Percentiles rank a stretch among this genome's conserved stretches.
Conservation (phyloP, 352 stramenopile species). For the Hyphochytrium catenoides region DNA sequence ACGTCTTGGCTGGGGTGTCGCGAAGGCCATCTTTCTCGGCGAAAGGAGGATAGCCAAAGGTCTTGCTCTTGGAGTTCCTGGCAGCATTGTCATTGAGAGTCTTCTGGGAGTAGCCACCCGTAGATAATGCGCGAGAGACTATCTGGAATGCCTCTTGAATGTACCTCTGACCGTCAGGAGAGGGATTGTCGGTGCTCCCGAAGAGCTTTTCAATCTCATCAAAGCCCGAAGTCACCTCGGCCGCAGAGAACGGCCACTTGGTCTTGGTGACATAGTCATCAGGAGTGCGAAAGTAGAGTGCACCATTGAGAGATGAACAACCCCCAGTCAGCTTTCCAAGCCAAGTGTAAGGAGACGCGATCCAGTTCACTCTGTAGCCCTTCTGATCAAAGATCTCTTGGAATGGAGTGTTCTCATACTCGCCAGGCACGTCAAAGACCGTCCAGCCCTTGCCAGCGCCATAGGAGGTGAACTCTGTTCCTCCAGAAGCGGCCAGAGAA, state of each 20-base stretch:
- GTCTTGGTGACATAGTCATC: slow-evolving; percentile 19
- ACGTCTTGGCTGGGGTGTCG: slow-evolving; percentile 23
- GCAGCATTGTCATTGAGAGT: slow-evolving; percentile 19
- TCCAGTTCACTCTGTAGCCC: slow-evolving; percentile 24
- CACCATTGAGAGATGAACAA: slow-evolving; percentile 49
- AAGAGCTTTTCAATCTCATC: slow-evolving; percentile 19
- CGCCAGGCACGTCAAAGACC: slow-evolving; percentile 36
- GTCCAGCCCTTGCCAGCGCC: slow-evolving; percentile 13
- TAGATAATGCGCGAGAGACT: slow-evolving; percentile 14
- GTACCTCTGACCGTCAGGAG: slow-evolving; percentile 20
- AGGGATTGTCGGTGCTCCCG: slow-evolving; percentile 21
- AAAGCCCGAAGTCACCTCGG: slow-evolving; percentile 32
- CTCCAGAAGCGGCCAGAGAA: slow-evolving; percentile 14
- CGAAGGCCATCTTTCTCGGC: slow-evolving; percentile 24
- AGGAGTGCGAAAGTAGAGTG: slow-evolving; percentile 42
- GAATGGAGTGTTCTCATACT: slow-evolving; percentile 20
- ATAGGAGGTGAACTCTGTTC: slow-evolving; percentile 2
- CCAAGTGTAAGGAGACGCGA: slow-evolving; percentile 16
- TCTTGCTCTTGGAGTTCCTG: slow-evolving; percentile 28
- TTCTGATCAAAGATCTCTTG: slow-evolving; percentile 17
- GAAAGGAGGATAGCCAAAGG: slow-evolving; percentile 22
- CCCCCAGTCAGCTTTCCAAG: slow-evolving; percentile 49
- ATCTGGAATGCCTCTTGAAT: slow-evolving; percentile 24
- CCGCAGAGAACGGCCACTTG: slow-evolving; percentile 22
- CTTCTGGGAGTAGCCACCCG: slow-evolving; percentile 17